These are phyloP conservation scores for Sapria himalayana DNA, from an alignment of 345 rosid genomes.

Conservation along the genomic window DNA sequence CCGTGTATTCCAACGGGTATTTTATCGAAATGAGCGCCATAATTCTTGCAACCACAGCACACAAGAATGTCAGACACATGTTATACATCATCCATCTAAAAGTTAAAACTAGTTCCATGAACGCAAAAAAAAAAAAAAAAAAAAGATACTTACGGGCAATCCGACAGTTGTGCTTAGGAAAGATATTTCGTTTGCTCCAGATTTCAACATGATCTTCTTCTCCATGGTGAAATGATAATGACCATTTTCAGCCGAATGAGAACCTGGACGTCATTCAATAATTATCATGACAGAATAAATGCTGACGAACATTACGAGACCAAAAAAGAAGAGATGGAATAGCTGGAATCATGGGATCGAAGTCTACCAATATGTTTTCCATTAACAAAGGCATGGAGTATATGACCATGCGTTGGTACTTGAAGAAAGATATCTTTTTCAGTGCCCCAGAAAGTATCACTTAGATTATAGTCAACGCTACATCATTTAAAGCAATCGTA, in stretches of 20 bases:
- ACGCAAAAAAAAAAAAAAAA: neutral
- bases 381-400: conserved; percentile 39
- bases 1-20: conserved; percentile 17
- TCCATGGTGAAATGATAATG: conserved; percentile 17
- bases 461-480: conserved; percentile 19
- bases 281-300: no score
- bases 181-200: conserved; percentile 26
- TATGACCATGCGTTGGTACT: conserved; percentile 26
- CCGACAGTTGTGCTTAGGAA: conserved; percentile 38
- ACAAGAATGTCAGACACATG: neutral
- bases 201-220: conserved; percentile 14
- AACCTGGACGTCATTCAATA: conserved; percentile 13
- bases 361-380: conserved; percentile 23
- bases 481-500: no score
- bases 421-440: conserved; percentile 17
- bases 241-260: conserved; percentile 18
- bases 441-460: conserved; percentile 25
- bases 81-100: no score
- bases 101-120: conserved; percentile 9
- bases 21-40: conserved; percentile 21
- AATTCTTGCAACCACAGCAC: conserved; percentile 14
- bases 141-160: conserved; percentile 13
- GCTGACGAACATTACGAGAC: no score
- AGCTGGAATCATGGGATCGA: neutral
- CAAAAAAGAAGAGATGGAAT: neutral